A percentile compares a stretch with the other conserved stretches of the same genome.
Conservation (phyloP, 768 basidiomycete genomes). For the Gautieria morchelliformis region DNA sequence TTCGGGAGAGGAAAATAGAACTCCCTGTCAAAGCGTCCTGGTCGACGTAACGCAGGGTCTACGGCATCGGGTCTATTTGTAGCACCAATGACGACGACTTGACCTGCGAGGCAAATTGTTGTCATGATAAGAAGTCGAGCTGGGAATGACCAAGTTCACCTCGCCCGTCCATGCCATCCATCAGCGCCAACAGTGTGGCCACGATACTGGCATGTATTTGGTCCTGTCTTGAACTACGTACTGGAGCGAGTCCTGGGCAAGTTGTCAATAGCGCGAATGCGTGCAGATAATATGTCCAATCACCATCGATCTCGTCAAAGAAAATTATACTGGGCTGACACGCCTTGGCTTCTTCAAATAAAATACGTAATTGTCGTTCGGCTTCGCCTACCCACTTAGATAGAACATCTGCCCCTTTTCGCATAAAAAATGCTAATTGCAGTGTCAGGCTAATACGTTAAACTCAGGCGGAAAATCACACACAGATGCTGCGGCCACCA, state of each 20-base stretch:
- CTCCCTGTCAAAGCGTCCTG: slow-evolving; percentile 93
- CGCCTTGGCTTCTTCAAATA: slow-evolving; percentile 92
- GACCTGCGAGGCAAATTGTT: slow-evolving; percentile 30
- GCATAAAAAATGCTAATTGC: slow-evolving; percentile 90
- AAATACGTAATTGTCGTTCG: slow-evolving; percentile 84
- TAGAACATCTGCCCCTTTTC: slow-evolving; percentile 95
- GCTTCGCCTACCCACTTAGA: slow-evolving; percentile 99
- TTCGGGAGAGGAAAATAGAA: slow-evolving; percentile 94
- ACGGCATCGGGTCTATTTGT: slow-evolving; percentile 98
- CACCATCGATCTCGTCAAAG: slow-evolving; percentile 97
- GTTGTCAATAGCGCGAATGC: neutral
- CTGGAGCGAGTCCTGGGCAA: slow-evolving; percentile 67
- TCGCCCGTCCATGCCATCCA: slow-evolving; percentile 99
- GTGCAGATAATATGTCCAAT: neutral
- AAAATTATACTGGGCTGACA: slow-evolving; percentile 97
- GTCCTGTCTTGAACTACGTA: slow-evolving; percentile 96
- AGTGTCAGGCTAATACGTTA: neutral
- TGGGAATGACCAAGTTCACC: slow-evolving; percentile 24
- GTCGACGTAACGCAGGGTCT: slow-evolving; percentile 88
- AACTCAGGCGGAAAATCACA: slow-evolving; percentile 16
- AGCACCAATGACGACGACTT: slow-evolving; percentile 95
- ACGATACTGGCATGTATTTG: slow-evolving; percentile 99
- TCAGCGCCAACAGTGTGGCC: slow-evolving; percentile 87
- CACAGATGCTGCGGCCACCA: slow-evolving; percentile 81
- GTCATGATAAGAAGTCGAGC: neutral